Evolutionary conservation across 805 yeast species (phyloP), one percentile per base, ranked within the genome.

Genomic region (Kazachstania taianensis): DNA sequence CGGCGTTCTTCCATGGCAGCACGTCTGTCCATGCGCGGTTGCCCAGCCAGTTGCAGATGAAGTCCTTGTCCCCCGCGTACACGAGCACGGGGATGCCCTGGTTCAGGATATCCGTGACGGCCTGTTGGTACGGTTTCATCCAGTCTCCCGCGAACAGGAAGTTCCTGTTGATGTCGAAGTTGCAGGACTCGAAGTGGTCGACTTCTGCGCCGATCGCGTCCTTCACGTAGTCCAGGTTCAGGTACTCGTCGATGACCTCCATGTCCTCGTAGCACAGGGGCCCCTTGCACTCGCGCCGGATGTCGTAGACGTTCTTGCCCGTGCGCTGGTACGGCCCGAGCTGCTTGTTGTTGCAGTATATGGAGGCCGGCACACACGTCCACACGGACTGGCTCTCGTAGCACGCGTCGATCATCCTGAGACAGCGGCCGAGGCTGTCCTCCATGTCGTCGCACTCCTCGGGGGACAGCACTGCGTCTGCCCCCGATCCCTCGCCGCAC

Each of bases 1-100:
- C 70, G 29, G 67, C 61, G 27, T 73, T 72, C 19, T 68, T 58
- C 82, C 84, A 81, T 51, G 81, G 81, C 37, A 85, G 69, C 32
- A 64, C 72, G 53, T 81, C 69, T 25, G 89, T 68, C 94, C 95
- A 83, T 12, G 81, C 92, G 53, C 76, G 73, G 59, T 86, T 86
- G 45, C 96, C 97, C 53, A 89, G 71, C 96, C 96, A 87, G 67
- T 89, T 87, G 66, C 96, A 87, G 55, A 87, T 87, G 62, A 78
- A 87, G 62, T 87, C 97, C 64, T 85, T 84, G 65, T 87, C 96
- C 55, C 97, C 97, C 12, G 95, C 95, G 51, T 87, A 89, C 43
- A 89, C 70, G 57, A 89, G 70, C 18, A 86, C 87, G 3, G 96
- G 96, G 33, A 87, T 51, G 8, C 70, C 80, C 17, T 69, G 57